Conservation (phyloP, 2,329 filamentous ascomycete species). For the Venturia effusa region DNA sequence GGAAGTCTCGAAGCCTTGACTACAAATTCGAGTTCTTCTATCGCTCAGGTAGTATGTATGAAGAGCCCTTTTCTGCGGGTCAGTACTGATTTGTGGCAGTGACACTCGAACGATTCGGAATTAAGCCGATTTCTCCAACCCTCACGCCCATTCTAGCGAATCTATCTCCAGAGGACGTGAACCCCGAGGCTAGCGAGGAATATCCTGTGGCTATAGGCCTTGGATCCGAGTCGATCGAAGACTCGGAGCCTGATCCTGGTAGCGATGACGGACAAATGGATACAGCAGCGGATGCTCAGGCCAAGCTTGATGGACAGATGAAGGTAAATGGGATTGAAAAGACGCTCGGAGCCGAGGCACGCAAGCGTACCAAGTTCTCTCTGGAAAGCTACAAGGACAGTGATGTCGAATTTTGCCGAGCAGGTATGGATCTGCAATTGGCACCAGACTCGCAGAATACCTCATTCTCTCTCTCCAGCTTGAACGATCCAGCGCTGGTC, state of each 20-base stretch:
- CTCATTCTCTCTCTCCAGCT: not conserved
- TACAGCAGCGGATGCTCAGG: not conserved
- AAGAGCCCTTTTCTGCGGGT: not conserved
- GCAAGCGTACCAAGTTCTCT: not conserved
- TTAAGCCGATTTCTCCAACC: not conserved
- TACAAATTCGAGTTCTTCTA: not conserved
- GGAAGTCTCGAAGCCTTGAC: not conserved
- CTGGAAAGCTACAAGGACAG: not conserved
- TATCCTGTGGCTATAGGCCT: not conserved
- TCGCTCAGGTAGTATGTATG: not conserved
- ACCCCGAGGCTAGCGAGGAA: not conserved
- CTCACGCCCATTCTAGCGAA: not conserved
- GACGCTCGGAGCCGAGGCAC: not conserved
- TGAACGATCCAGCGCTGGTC: not conserved
- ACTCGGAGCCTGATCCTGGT: not conserved
- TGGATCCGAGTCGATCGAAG: not conserved
- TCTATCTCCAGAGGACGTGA: not conserved
- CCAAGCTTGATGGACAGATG: not conserved
- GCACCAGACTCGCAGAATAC: not conserved
- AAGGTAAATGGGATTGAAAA: not conserved
- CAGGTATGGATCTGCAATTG: not conserved
- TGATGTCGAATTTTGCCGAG: not conserved
- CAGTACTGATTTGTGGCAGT: not conserved
- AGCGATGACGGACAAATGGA: not conserved
- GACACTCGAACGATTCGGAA: not conserved